A percentile compares a stretch with the other conserved stretches of the same genome.
Evolutionary conservation across 1,284 basidiomycete species (phyloP).

Genomic region (Tilletia horrida): DNA sequence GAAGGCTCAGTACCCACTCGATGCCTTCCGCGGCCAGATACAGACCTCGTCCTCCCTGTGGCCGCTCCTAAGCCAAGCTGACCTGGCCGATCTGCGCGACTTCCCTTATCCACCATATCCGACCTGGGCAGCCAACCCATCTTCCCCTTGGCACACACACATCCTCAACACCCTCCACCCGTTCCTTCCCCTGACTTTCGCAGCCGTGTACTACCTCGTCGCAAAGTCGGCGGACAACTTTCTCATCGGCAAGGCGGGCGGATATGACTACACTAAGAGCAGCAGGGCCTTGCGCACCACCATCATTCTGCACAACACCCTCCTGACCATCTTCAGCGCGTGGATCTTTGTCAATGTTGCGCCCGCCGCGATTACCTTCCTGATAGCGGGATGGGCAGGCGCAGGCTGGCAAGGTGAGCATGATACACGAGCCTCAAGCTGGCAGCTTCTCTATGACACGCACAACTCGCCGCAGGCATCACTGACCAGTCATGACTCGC

Average conservation of each 20-base stretch:
- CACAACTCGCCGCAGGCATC: no score
- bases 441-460: no score
- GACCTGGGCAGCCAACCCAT: neutral
- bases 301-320: conserved; percentile 43
- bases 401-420: conserved; percentile 31
- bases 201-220: conserved; percentile 40
- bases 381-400: conserved; percentile 34
- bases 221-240: conserved; percentile 35
- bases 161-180: conserved; percentile 26
- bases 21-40: neutral
- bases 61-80: neutral
- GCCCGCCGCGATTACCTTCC: conserved; percentile 37
- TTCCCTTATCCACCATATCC: conserved; percentile 18
- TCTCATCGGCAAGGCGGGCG: conserved; percentile 21
- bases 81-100: conserved; percentile 1
- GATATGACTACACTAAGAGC: conserved; percentile 35
- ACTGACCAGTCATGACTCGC: neutral
- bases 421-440: neutral
- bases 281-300: conserved; percentile 24
- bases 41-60: neutral
- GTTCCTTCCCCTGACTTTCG: conserved; percentile 33
- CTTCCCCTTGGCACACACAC: conserved; percentile 1
- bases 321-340: conserved; percentile 38
- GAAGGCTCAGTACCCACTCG: conserved; percentile 14
- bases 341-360: conserved; percentile 38